Conservation (phyloP, 2,329 filamentous ascomycete genomes). For the Colletotrichum musicola region DNA sequence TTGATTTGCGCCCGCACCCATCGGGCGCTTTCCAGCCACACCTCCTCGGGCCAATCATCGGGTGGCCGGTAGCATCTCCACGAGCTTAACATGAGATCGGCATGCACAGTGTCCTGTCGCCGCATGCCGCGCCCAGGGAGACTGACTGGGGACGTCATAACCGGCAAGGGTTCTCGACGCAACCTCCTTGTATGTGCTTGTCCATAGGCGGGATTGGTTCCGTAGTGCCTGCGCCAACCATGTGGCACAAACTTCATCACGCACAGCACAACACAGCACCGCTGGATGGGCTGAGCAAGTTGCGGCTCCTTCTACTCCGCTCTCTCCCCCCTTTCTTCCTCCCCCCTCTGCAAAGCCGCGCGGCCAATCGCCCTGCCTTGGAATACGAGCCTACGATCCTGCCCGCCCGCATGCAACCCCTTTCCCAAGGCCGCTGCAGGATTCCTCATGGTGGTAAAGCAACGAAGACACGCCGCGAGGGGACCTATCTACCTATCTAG, state of each 20-base stretch:
- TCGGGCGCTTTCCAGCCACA: too few species aligned
- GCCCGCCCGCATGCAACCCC: constrained; percentile 55
- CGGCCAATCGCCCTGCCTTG: constrained; percentile 51
- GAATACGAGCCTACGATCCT: constrained; percentile 51
- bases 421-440: constrained; percentile 52
- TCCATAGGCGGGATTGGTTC: too few species aligned
- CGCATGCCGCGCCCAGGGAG: constrained; percentile 54
- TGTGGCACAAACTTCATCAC: constrained; percentile 61
- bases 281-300: too few species aligned
- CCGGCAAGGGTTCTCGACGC: constrained; percentile 58
- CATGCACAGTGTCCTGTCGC: constrained; percentile 47
- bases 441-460: constrained; percentile 50
- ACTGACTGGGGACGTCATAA: constrained; percentile 61
- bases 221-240: constrained; percentile 53
- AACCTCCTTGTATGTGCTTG: too few species aligned
- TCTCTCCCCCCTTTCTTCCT: too few species aligned
- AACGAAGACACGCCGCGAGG: not conserved
- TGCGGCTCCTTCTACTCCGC: too few species aligned
- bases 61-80: not conserved
- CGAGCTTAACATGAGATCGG: constrained; percentile 26
- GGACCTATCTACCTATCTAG: constrained; percentile 5
- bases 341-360: constrained; percentile 50
- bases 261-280: constrained; percentile 51
- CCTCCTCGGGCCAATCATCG: not conserved
- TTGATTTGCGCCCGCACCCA: not conserved